A percentile compares a stretch with the other conserved stretches of the same genome.
phyloP scores from a whole-genome alignment of 2,329 filamentous ascomycete species.

The Ampelomyces quisqualis region DNA sequence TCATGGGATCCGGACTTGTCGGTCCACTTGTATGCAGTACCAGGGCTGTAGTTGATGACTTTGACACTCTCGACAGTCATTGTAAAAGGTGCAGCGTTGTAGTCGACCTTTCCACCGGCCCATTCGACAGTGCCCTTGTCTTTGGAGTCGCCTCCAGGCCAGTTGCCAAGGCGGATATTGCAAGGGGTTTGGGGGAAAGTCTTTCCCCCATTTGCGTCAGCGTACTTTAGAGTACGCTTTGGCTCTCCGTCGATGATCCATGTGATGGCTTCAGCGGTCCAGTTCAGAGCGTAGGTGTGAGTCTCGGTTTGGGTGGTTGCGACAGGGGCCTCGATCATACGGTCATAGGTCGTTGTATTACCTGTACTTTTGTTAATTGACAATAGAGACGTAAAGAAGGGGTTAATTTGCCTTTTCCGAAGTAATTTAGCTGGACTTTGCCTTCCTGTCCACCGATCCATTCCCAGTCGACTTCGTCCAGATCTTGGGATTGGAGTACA shows the following conservation, averaged over 20 bases:
- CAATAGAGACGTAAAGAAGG: no score
- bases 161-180: constrained; percentile 53
- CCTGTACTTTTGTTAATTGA: no score
- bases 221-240: constrained; percentile 63
- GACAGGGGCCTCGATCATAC: constrained; percentile 64
- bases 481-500: constrained; percentile 78
- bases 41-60: constrained; percentile 56
- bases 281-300: constrained; percentile 72
- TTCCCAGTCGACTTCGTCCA: constrained; percentile 88
- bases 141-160: constrained; percentile 52
- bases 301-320: constrained; percentile 55
- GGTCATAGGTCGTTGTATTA: constrained; percentile 68
- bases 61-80: constrained; percentile 55
- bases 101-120: constrained; percentile 62
- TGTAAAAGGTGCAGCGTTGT: constrained; percentile 50
- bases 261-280: constrained; percentile 66
- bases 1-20: constrained; percentile 52
- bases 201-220: constrained; percentile 58
- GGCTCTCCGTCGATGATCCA: constrained; percentile 70
- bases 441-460: constrained; percentile 68
- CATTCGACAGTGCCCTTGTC: constrained; percentile 64
- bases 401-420: constrained; percentile 64
- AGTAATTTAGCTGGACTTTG: constrained; percentile 71
- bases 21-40: constrained; percentile 52
- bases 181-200: constrained; percentile 77